Evolutionary conservation across 352 stramenopile species (phyloP), one percentile per base, ranked within the genome.

Genomic region (Pythium biforme): DNA sequence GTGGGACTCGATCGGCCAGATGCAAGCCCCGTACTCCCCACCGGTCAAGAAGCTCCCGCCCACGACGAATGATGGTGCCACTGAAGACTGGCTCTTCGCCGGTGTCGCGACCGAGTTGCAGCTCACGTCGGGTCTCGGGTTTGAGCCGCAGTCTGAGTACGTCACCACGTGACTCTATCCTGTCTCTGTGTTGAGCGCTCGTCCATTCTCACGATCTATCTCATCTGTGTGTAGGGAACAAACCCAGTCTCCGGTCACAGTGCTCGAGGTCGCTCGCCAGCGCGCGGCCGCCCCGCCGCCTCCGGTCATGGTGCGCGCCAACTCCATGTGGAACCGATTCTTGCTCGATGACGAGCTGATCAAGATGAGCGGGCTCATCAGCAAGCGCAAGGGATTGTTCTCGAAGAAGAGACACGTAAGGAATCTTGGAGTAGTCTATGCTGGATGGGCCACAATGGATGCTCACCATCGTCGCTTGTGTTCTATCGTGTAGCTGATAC

Each of bases 31-130:
- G 22, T 93, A 94, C 52, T 45, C 78, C 8, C 84, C 83, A 7
- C 72, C 86, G 31, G 71, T 91, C 15, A 73, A 70, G 3, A 67
- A 75, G n/a, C 69, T 92, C 17, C 86, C 86, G 1, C 59, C 83
- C 14, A 91, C 86, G 0, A 78, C 90, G 59, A 88, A 90, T 67
- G 86, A 95, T 75, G 86, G 86, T 19, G 86, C 86, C n/a, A 94
- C 83, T 4, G 84, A 94, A 63, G 86, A 95, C 51, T 95, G 86
- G 86, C 66, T 95, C 33, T 95, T 95, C 68, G 86, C 86, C n/a
- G 86, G 86, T 55, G 86, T 94, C 20, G 86, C 86, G 9, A 95
- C 86, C 20, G 86, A 95, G 62, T 59, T 95, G 25, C 85, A 95
- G 62, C 81, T 95, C 29, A 92, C 84, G 19, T 95, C 86, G 26